Base-by-base conservation (phyloP, 2,329 filamentous ascomycete genomes). In the Aureobasidium vineae region DNA sequence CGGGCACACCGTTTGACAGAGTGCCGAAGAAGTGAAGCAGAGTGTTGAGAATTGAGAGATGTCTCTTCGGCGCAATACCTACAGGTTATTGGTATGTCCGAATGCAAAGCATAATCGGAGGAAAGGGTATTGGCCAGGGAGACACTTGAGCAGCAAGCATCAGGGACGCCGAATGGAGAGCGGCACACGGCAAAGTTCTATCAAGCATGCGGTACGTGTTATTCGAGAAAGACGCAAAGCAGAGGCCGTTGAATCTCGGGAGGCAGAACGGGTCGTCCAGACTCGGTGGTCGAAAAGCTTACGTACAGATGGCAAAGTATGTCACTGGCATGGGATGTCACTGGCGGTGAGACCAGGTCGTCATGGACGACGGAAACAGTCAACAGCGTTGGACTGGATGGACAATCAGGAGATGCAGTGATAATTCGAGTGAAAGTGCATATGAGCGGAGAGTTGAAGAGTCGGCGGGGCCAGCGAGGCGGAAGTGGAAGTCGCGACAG, bases 231-330 rank as follows among this genome's bases (percentile, higher is more conserved):
- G 59, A 10, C n/a, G 19, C n/a, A 33, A 50, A 63, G 33, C 59
- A 63, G 59, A 13, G 45, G 23, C 28, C 59, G 59, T 50, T 63
- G 28, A n/a, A 31, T 19, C 13, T 57, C 54, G 36, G 54, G 54
- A 63, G 11, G 21, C 41, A 26, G 45, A 49, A 63, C 59, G 59
- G 45, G 43, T 16, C 23, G 21, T 47, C 43, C 43, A 63, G 59
- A 50, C 59, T 26, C 33, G 38, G 13, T 10, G 8, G 59, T 50
- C 59, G 57, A 63, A 54, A 16, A n/a, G 52, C n/a, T 31, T 26
- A 40, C 31, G 33, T 15, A 26, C 13, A 8, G 11, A 52, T 52
- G 19, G 11, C 45, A 49, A 5, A 7, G 45, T 26, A 11, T 23
- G 49, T 52, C 19, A 33, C 31, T 33, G 28, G 49, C 45, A 49